A percentile compares a stretch with the other conserved stretches of the same genome.
Conservation (phyloP, 2,329 filamentous ascomycete species). For the Aspergillus ochraceoroseus region DNA sequence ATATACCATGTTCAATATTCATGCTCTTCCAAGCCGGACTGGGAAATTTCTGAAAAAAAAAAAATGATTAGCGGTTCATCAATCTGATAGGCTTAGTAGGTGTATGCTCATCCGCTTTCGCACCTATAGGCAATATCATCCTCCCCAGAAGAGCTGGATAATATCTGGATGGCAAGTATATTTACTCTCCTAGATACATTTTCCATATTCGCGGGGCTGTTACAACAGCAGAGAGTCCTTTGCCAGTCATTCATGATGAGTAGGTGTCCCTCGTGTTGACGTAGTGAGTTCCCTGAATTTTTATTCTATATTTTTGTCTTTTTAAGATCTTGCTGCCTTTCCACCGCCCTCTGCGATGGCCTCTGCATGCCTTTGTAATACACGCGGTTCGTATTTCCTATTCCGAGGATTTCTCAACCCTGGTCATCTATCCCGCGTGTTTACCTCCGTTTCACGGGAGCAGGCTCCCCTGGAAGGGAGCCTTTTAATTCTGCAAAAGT, state of each 20-base stretch:
- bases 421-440: background rate
- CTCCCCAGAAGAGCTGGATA: background rate
- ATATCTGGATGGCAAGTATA: background rate
- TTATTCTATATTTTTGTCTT: background rate
- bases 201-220: conserved; percentile 4
- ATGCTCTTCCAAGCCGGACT: no score
- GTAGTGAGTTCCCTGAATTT: no score
- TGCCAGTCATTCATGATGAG: no score
- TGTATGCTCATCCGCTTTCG: no score
- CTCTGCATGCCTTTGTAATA: conserved; percentile 2
- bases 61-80: no score
- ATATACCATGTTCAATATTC: no score
- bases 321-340: conserved; percentile 5
- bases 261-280: no score
- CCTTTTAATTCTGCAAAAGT: no score
- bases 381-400: background rate
- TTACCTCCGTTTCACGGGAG: no score
- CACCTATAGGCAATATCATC: background rate
- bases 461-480: no score
- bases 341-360: background rate
- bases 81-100: no score
- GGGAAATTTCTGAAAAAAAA: no score
- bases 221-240: background rate
- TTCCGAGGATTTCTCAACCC: background rate
- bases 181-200: conserved; percentile 8